Evolutionary conservation across 345 rosid genomes (phyloP), one percentile per base, ranked within the genome.

Genomic region (Populus simonii): DNA sequence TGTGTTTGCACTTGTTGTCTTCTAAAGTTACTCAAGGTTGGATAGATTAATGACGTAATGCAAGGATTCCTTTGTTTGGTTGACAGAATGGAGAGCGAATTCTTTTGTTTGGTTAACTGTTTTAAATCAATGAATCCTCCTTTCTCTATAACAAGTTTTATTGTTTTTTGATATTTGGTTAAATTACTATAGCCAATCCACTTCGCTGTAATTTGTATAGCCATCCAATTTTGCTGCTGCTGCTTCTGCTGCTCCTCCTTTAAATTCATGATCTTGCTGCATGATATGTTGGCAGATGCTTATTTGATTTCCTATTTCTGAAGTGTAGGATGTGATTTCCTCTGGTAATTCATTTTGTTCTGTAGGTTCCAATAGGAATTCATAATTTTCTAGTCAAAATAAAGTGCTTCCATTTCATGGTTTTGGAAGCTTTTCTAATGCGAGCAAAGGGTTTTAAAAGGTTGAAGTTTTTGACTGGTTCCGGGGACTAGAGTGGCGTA

Each of bases 321-420:
- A 72, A 23, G 22, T 51, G 66, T 5, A 35, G 59, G 23, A 35
- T 72, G 35, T 47, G 68, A 61, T 61, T 71, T 27, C 11, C 59
- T 41, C 29, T 36, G 35, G 75, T 31, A 79, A 33, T 41, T 62
- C 15, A 38, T 53, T 3, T 53, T 16, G 39, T 35, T 33, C 31
- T 69, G 31, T 80, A 74, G 76, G 68, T 74, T 59, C 71, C 71
- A 25, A 16, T 17, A 41, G 36, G 41, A 67, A 29, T 20, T n/a
- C 38, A 17, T 31, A 45, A 13, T 72, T 71, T 29, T 51, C 61
- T 53, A 6, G 51, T 3, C 17, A 43, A 17, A 20, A 2, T 8
- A 23, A 39, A 67, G 45, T 35, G 62, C 22, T 17, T 7, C 8
- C 15, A 72, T n/a, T 53, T n/a, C 27, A n/a, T 57, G 45, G 35